A percentile compares a stretch with the other conserved stretches of the same genome.
These are phyloP conservation scores for Thozetella sp. DNA, from an alignment of 495 filamentous ascomycete genomes.

Conservation along the genomic window DNA sequence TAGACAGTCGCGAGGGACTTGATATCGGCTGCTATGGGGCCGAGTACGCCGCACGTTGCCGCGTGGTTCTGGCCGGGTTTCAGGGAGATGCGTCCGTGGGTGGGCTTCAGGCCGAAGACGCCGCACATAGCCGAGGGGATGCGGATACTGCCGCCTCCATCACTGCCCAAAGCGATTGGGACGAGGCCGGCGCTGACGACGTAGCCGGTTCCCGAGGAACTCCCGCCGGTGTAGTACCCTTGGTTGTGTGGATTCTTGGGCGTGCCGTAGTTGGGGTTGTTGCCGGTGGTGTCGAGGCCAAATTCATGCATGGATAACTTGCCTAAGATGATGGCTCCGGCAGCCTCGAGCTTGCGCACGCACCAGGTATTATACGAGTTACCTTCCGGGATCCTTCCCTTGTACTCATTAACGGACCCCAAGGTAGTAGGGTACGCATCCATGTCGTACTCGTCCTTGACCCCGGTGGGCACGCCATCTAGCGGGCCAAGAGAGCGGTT, in stretches of 20 bases:
- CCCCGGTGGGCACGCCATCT: conserved; percentile 71
- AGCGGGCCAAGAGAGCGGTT: conserved; percentile 64
- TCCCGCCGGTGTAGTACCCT: conserved; percentile 80
- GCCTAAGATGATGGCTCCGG: conserved; percentile 74
- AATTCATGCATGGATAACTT: conserved; percentile 88
- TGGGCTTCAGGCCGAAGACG: conserved; percentile 81
- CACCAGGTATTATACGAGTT: conserved; percentile 60
- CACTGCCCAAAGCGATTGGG: conserved; percentile 79
- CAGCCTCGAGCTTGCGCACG: conserved; percentile 70
- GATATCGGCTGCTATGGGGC: conserved; percentile 76
- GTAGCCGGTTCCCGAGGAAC: conserved; percentile 80
- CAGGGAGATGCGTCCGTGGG: conserved; percentile 69
- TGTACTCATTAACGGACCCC: conserved; percentile 49
- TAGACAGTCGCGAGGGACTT: conserved; percentile 74
- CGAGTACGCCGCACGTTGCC: conserved; percentile 62
- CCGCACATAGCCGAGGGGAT: conserved; percentile 80
- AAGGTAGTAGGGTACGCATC: conserved; percentile 69
- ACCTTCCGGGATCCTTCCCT: conserved; percentile 44
- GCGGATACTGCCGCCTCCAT: conserved; percentile 82
- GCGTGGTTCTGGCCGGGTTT: conserved; percentile 62
- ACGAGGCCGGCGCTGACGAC: conserved; percentile 71
- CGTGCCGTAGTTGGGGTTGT: conserved; percentile 79
- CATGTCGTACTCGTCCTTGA: conserved; percentile 64
- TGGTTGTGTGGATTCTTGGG: conserved; percentile 77
- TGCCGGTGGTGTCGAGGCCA: conserved; percentile 79